Conservation (phyloP, 129 eudicot species). For the Lactuca sativa region DNA sequence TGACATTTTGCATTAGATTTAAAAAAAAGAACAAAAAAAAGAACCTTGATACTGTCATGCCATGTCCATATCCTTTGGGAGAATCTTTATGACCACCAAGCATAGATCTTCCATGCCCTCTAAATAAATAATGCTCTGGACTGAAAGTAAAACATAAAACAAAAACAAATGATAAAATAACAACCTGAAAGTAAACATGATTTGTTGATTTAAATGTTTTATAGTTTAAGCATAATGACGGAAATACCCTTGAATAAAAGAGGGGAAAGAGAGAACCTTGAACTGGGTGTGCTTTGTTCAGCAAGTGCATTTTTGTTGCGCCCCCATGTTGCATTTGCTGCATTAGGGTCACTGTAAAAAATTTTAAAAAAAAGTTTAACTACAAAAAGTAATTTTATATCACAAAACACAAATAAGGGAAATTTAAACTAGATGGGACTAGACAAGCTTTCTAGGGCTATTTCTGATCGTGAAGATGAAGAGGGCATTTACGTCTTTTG, state of each 20-base stretch:
- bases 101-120: slow-evolving; percentile 72
- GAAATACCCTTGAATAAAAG: neutral
- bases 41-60: slow-evolving; percentile 66
- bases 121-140: slow-evolving; percentile 73
- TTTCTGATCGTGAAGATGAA: no score
- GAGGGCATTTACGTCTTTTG: no score
- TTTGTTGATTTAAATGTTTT: slow-evolving; percentile 1
- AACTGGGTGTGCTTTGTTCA: slow-evolving; percentile 82
- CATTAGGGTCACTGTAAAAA: slow-evolving; percentile 63
- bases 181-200: slow-evolving; percentile 4
- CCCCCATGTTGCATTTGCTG: slow-evolving; percentile 80
- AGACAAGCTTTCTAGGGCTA: no score
- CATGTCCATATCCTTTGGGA: slow-evolving; percentile 46
- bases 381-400: neutral
- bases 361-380: slow-evolving; percentile 7
- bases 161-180: neutral
- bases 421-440: no score
- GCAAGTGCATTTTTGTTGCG: slow-evolving; percentile 67
- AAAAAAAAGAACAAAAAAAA: neutral
- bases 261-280: slow-evolving; percentile 51
- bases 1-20: neutral
- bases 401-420: neutral
- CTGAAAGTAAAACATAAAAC: slow-evolving; percentile 37
- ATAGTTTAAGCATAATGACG: neutral
- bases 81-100: slow-evolving; percentile 70